phyloP scores from a whole-genome alignment of 768 basidiomycete genomes.

The Austroboletus eburneus region DNA sequence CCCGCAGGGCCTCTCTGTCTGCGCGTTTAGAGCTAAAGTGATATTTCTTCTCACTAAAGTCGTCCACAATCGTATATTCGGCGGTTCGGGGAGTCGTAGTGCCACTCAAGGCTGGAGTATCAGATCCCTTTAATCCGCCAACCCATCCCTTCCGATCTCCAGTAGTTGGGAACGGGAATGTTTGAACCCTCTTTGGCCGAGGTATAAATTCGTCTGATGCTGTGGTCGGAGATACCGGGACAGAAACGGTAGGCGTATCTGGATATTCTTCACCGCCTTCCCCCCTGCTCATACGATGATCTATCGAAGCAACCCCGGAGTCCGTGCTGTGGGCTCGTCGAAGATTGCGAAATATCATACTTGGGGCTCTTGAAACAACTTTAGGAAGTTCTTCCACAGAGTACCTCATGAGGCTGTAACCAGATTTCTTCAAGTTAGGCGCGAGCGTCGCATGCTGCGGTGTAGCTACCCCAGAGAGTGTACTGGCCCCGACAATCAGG shows the following conservation, averaged over 20 bases:
- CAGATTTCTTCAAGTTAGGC: conserved; percentile 58
- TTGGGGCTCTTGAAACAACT: neutral
- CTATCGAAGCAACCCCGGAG: neutral
- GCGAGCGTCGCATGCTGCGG: conserved; percentile 45
- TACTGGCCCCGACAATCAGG: conserved; percentile 66
- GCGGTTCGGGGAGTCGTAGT: conserved; percentile 16
- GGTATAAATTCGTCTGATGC: conserved; percentile 2
- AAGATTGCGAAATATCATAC: neutral
- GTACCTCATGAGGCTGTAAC: conserved; percentile 63
- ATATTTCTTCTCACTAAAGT: conserved; percentile 20
- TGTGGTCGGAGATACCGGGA: conserved; percentile 15
- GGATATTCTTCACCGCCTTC: conserved; percentile 9
- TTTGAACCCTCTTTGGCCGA: neutral
- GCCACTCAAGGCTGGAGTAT: conserved; percentile 15
- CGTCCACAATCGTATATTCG: conserved; percentile 14
- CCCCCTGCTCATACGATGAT: neutral
- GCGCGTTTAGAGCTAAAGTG: conserved; percentile 30
- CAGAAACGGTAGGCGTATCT: conserved; percentile 11
- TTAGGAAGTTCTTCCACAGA: conserved; percentile 13
- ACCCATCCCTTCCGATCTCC: conserved; percentile 31
- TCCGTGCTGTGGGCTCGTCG: conserved; percentile 13
- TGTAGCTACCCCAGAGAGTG: conserved; percentile 57
- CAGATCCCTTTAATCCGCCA: conserved; percentile 24
- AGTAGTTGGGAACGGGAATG: neutral
- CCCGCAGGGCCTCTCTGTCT: conserved; percentile 23